A percentile compares a stretch with the other conserved stretches of the same genome.
Evolutionary conservation across 371 early-diverging fungal species (phyloP).

Genomic region (Lichtheimia ornata): DNA sequence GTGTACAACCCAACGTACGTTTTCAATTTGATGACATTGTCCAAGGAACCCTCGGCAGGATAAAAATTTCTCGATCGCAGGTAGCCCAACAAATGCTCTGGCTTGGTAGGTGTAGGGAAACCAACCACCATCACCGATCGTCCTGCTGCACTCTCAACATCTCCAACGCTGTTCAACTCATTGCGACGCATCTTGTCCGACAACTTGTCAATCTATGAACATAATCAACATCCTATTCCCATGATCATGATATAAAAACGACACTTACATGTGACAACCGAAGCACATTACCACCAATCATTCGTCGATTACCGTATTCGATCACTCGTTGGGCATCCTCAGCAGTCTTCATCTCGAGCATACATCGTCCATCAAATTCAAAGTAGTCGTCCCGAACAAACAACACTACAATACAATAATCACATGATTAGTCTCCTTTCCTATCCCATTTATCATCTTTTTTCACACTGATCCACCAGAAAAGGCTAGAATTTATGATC

Average conservation of each 20-base stretch:
- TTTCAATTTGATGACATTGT: conserved; percentile 32
- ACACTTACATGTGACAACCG: conserved; percentile 35
- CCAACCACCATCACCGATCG: conserved; percentile 43
- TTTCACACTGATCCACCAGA: background rate
- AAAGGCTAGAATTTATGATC: background rate
- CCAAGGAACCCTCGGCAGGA: conserved; percentile 38
- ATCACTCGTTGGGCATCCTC: conserved; percentile 36
- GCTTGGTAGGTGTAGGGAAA: conserved; percentile 24
- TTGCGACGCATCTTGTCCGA: conserved; percentile 21
- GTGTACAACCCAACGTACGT: conserved; percentile 30
- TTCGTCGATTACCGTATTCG: conserved; percentile 39
- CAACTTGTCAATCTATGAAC: conserved; percentile 15
- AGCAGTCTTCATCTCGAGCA: conserved; percentile 29
- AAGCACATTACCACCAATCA: conserved; percentile 40
- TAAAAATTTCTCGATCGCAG: conserved; percentile 40
- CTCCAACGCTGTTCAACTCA: conserved; percentile 32
- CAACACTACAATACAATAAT: conserved; percentile 31
- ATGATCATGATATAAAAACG: too few species aligned
- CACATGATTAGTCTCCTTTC: background rate
- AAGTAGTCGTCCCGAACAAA: conserved; percentile 40
- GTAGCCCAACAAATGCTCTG: conserved; percentile 37
- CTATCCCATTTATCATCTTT: background rate
- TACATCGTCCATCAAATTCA: conserved; percentile 35
- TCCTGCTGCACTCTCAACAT: conserved; percentile 35
- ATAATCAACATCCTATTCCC: background rate